Conservation (phyloP, 2,329 filamentous ascomycete genomes). For the Penicillium sp. region DNA sequence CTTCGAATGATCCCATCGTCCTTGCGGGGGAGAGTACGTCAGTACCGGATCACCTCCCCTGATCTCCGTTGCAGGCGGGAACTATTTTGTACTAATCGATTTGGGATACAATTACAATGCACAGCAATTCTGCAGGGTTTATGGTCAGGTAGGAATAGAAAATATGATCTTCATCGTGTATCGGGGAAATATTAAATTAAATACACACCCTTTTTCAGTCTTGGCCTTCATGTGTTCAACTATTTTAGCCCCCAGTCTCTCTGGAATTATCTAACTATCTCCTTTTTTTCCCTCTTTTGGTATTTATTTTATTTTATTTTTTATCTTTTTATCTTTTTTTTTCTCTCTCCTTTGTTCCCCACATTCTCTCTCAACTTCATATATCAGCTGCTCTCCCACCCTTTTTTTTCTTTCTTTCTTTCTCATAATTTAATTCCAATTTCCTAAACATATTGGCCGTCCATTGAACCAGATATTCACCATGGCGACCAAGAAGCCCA, state of each 20-base stretch:
- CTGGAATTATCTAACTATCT: neutral
- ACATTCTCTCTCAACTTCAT: constrained; percentile 17
- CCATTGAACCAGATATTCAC: constrained; percentile 6
- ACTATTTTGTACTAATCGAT: constrained; percentile 13
- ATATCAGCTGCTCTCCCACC: constrained; percentile 18
- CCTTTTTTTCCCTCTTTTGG: constrained; percentile 2
- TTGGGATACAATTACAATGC: neutral
- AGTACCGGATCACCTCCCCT: constrained; percentile 22
- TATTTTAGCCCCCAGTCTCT: constrained; percentile 4
- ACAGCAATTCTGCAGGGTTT: neutral
- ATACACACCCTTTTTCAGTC: constrained; percentile 4
- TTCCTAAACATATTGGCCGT: neutral
- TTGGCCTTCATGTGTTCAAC: constrained; percentile 3
- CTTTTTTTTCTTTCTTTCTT: constrained; percentile 7
- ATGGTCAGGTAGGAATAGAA: neutral
- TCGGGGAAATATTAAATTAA: neutral
- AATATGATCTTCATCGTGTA: neutral
- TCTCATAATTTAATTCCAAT: constrained; percentile 4
- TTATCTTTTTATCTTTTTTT: neutral
- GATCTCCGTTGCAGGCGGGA: constrained; percentile 27
- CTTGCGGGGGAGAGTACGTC: constrained; percentile 22
- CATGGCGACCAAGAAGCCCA: constrained; percentile 58
- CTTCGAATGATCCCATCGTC: constrained; percentile 21
- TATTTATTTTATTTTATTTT: constrained; percentile 1
- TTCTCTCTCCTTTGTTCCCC: constrained; percentile 11